phyloP scores from a whole-genome alignment of 2,329 filamentous ascomycete species.

The Hypoxylon sp. region DNA sequence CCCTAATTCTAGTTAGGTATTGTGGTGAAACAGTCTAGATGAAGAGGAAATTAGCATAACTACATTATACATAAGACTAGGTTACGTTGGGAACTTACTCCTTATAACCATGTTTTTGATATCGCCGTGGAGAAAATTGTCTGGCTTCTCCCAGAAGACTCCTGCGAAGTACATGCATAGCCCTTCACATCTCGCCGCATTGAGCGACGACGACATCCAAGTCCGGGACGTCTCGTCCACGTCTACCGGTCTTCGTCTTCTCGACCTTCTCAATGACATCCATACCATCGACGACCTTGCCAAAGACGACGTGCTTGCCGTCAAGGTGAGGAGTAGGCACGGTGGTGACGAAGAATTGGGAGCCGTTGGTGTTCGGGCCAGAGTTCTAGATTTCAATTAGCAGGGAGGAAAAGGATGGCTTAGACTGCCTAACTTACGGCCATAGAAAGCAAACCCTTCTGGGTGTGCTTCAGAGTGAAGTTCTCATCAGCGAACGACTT shows the following conservation, averaged over 20 bases:
- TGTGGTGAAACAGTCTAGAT: background rate
- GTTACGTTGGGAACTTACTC: conserved; percentile 1
- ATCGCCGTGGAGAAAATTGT: background rate
- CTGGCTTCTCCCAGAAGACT: background rate
- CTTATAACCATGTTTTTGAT: background rate
- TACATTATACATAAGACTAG: background rate
- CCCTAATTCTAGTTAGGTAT: background rate
- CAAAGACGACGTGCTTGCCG: conserved; percentile 95
- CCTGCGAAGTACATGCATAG: background rate
- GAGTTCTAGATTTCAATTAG: conserved; percentile 74
- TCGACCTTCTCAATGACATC: conserved; percentile 95
- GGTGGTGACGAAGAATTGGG: conserved; percentile 97
- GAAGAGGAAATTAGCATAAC: background rate
- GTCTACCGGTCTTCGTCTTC: conserved; percentile 83
- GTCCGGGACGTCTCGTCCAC: conserved; percentile 83
- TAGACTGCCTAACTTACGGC: conserved; percentile 72
- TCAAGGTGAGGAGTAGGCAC: conserved; percentile 89
- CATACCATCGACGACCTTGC: conserved; percentile 89
- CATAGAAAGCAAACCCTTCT: conserved; percentile 89
- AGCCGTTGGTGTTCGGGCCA: conserved; percentile 92
- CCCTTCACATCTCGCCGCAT: conserved; percentile 89
- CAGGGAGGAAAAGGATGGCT: conserved; percentile 10
- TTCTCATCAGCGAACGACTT: conserved; percentile 92
- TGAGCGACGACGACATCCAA: conserved; percentile 87
- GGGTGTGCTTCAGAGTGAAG: conserved; percentile 83